These are phyloP conservation scores for Colletotrichum plurivorum DNA, from an alignment of 2,329 filamentous ascomycete genomes.

Conservation along the genomic window DNA sequence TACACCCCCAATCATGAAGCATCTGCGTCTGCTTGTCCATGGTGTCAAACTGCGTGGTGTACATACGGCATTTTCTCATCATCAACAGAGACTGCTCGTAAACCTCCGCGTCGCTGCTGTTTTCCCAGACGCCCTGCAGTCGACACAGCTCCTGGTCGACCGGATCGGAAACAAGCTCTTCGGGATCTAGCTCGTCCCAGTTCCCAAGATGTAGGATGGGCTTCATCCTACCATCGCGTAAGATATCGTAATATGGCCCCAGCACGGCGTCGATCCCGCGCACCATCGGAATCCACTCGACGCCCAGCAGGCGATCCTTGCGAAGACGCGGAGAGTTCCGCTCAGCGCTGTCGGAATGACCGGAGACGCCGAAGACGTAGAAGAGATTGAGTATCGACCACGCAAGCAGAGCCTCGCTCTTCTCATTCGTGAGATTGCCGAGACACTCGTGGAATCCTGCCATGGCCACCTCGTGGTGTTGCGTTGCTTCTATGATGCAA, in stretches of 20 bases:
- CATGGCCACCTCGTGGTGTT: conserved; percentile 30
- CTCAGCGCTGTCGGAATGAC: neutral
- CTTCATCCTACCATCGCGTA: conserved; percentile 29
- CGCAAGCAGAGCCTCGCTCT: conserved; percentile 35
- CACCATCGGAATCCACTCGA: conserved; percentile 43
- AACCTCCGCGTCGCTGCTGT: conserved; percentile 4
- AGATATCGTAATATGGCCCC: conserved; percentile 14
- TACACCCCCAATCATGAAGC: conserved; percentile 37
- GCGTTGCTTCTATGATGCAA: conserved; percentile 18
- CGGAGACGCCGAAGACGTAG: conserved; percentile 33
- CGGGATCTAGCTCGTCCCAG: conserved; percentile 41
- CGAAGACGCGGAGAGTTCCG: neutral
- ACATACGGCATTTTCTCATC: conserved; percentile 39
- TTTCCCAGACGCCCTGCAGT: conserved; percentile 26
- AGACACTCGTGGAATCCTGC: conserved; percentile 31
- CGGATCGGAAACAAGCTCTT: neutral
- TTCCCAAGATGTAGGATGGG: conserved; percentile 37
- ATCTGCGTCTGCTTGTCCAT: conserved; percentile 15
- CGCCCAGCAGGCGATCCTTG: conserved; percentile 39
- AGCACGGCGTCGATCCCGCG: conserved; percentile 41
- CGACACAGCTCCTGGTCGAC: conserved; percentile 32
- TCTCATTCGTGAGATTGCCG: conserved; percentile 8
- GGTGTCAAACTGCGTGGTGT: conserved; percentile 36
- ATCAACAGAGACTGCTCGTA: conserved; percentile 39
- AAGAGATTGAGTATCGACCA: conserved; percentile 40